Evolutionary conservation across 352 stramenopile species (phyloP).

Genomic region (Phytophthora fragariaefolia): DNA sequence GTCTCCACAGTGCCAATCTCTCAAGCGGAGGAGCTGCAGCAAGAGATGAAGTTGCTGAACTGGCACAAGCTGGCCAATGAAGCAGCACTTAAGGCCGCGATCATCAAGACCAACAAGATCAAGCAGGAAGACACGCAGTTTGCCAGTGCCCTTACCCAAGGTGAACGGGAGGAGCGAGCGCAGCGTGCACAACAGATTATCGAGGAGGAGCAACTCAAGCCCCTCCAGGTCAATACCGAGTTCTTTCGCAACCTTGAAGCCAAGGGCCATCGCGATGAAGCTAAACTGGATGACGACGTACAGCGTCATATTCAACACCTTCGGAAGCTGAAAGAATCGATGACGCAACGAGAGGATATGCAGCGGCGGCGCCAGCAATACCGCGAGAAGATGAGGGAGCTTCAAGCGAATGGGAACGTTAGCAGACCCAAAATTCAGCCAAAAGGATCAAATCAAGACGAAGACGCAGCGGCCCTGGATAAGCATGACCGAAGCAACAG

Average conservation of each 20-base stretch:
- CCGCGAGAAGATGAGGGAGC: slow-evolving; percentile 63
- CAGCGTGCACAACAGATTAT: slow-evolving; percentile 93
- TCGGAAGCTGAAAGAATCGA: slow-evolving; percentile 72
- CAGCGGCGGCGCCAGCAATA: slow-evolving; percentile 68
- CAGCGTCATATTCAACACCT: slow-evolving; percentile 90
- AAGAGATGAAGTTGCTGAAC: slow-evolving; percentile 95
- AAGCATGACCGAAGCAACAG: slow-evolving; percentile 27
- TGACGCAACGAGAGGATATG: slow-evolving; percentile 68
- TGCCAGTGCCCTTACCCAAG: slow-evolving; percentile 46
- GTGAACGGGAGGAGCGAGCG: slow-evolving; percentile 83
- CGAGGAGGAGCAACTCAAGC: slow-evolving; percentile 92
- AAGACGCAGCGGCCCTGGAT: slow-evolving; percentile 30
- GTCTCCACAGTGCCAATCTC: slow-evolving; percentile 26
- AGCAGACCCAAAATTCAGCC: slow-evolving; percentile 32
- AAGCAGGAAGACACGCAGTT: slow-evolving; percentile 76
- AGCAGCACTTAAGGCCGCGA: slow-evolving; percentile 90
- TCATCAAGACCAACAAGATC: slow-evolving; percentile 91
- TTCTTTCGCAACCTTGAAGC: slow-evolving; percentile 88
- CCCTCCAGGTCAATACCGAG: slow-evolving; percentile 89
- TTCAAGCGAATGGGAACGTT: slow-evolving; percentile 40
- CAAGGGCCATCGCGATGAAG: slow-evolving; percentile 65
- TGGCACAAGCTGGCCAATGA: slow-evolving; percentile 96
- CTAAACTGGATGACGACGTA: slow-evolving; percentile 86
- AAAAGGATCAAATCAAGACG: slow-evolving; percentile 57
- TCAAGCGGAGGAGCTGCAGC: slow-evolving; percentile 85